Evolutionary conservation across 768 basidiomycete species (phyloP), one percentile per base, ranked within the genome.

Genomic region (Lanmaoa rubissima): DNA sequence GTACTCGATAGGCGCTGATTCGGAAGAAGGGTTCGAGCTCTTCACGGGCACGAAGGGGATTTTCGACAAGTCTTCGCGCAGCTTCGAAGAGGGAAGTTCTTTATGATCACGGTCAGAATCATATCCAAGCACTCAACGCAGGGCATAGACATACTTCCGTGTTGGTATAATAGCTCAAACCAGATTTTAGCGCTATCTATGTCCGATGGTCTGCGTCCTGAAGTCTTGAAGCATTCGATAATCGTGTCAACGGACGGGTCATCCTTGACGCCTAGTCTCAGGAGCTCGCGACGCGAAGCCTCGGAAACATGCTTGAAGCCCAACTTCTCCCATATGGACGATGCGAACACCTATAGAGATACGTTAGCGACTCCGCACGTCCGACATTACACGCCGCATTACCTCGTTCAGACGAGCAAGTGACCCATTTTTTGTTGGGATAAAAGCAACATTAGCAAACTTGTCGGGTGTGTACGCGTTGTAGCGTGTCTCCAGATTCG

Each of bases 11-110:
- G 31, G 6, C 9, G 44, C 14, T 24, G 40, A n/a, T 31, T 40
- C 55, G 28, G 47, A 52, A 5, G 48, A n/a, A 10, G 6, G 3
- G 6, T 4, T 3, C 28, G 35, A 28, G 19, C 6, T 40, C 38
- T 54, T 12, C 24, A 51, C 57, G 7, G 61, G 61, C 24, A 62
- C 61, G n/a, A 62, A 62, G 13, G 46, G 17, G 13, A 60, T 51
- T 9, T 11, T 42, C 7, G 61, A 54, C 16, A 62, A 45, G 19
- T 48, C 11, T 7, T 60, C 61, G 4, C 42, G 57, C 28, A 62
- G 26, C 8, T 28, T 49, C 21, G 21, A n/a, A 21, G 42, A 13
- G 21, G 61, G 50, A 31, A 64, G 26, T 7, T 48, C 62, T 64
- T 51, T 5, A n/a, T 35, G 19, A 13, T 32, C 16, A 11, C 2